Evolutionary conservation across 2,329 filamentous ascomycete species (phyloP).

Genomic region (Colletotrichum abscissum): DNA sequence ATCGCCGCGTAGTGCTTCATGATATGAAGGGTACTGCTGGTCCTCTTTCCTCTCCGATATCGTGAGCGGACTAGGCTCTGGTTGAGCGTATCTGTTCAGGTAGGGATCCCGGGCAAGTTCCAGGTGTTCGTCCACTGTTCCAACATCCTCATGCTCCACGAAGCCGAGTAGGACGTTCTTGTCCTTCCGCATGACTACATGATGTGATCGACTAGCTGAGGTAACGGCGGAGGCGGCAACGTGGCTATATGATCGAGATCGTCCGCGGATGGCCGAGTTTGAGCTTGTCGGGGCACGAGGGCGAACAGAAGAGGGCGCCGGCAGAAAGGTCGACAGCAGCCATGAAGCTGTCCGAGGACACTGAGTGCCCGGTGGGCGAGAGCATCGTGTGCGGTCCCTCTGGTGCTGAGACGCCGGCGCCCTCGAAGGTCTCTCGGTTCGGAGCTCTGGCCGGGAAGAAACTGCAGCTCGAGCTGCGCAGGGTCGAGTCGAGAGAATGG

Average conservation of each 20-base stretch:
- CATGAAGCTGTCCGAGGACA: constrained; percentile 51
- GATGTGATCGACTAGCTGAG: constrained; percentile 36
- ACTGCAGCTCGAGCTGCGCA: constrained; percentile 37
- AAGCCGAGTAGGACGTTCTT: constrained; percentile 62
- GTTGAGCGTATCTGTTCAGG: constrained; percentile 62
- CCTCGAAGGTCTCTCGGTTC: constrained; percentile 24
- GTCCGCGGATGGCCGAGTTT: constrained; percentile 4
- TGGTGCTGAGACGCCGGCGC: constrained; percentile 24
- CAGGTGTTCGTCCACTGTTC: constrained; percentile 64
- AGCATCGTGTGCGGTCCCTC: background rate
- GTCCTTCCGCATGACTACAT: background rate
- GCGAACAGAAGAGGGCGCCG: constrained; percentile 38
- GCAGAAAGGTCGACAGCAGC: constrained; percentile 55
- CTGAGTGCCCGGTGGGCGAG: constrained; percentile 1
- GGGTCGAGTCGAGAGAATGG: constrained; percentile 61
- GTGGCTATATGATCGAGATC: constrained; percentile 23
- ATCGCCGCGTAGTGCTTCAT: constrained; percentile 50
- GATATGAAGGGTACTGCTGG: constrained; percentile 54
- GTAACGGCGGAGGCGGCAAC: constrained; percentile 34
- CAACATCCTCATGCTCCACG: constrained; percentile 61
- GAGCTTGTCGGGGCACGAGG: constrained; percentile 32
- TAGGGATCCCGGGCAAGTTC: constrained; percentile 65
- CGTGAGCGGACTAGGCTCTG: constrained; percentile 59
- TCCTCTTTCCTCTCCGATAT: constrained; percentile 65
- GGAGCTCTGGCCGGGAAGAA: constrained; percentile 24